A percentile compares a stretch with the other conserved stretches of the same genome.
These are phyloP conservation scores for Cystoisospora suis DNA, from an alignment of 169 alveolate species.

Conservation along the genomic window DNA sequence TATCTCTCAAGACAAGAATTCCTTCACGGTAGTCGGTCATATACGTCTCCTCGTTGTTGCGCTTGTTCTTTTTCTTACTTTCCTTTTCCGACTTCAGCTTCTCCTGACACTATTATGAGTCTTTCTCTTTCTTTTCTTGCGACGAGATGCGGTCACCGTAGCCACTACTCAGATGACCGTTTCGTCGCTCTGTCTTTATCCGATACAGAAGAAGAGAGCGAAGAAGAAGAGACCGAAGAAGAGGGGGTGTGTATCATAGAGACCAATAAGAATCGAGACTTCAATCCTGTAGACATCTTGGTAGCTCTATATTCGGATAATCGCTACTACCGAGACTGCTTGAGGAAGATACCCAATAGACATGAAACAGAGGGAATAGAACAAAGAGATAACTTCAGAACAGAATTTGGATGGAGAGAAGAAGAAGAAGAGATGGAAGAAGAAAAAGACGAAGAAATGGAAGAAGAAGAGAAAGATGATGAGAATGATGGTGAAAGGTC, in stretches of 20 bases:
- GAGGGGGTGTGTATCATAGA: neutral
- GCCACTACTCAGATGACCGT: neutral
- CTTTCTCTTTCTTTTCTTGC: neutral
- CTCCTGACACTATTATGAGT: neutral
- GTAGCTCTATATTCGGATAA: neutral
- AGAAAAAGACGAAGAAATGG: neutral
- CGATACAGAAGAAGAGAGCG: neutral
- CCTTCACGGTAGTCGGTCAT: neutral
- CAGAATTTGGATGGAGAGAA: neutral
- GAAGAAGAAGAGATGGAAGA: neutral
- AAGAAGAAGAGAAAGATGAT: neutral
- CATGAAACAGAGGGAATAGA: neutral
- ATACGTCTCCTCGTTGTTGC: neutral
- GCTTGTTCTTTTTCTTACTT: too few relatives aligned
- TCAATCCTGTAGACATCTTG: neutral
- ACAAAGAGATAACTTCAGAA: neutral
- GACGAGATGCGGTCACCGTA: neutral
- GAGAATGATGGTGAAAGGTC: too few relatives aligned
- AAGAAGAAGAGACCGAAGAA: neutral
- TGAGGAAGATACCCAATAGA: too few relatives aligned
- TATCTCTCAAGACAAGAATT: neutral
- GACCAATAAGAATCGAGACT: neutral
- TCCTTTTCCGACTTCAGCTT: neutral
- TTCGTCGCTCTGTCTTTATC: neutral
- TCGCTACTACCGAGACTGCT: too few relatives aligned